Percentiles rank a stretch among this genome's conserved stretches.
Conservation (phyloP, 1,284 basidiomycete genomes). For the Marasmius sp. region DNA sequence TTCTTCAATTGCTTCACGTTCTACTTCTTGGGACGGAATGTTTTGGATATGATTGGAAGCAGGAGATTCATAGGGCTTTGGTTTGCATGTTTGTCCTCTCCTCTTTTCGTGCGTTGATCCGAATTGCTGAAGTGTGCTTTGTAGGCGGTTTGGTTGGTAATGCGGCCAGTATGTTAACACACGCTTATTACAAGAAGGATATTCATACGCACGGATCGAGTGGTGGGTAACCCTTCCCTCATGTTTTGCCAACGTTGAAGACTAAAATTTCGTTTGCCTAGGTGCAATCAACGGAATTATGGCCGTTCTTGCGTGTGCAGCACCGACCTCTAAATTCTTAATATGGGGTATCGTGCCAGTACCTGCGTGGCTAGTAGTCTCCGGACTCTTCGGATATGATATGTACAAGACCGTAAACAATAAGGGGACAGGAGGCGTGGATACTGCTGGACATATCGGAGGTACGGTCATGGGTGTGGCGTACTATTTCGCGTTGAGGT, state of each 20-base stretch:
- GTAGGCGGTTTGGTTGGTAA: constrained; percentile 67
- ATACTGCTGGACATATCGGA: constrained; percentile 80
- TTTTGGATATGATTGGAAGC: constrained; percentile 63
- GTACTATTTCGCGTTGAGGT: constrained; percentile 49
- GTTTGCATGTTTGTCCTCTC: constrained; percentile 55
- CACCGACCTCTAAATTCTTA: constrained; percentile 70
- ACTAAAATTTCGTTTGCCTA: constrained; percentile 24
- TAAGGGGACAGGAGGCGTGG: constrained; percentile 36
- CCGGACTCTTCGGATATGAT: constrained; percentile 77
- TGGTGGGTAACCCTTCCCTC: constrained; percentile 17
- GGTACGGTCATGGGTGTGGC: constrained; percentile 72
- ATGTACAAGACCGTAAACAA: constrained; percentile 50
- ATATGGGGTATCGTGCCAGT: constrained; percentile 83
- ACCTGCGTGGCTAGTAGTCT: constrained; percentile 79
- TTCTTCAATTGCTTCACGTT: constrained; percentile 79
- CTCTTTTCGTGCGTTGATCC: neutral
- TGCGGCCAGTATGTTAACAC: constrained; percentile 53
- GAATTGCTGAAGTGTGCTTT: neutral
- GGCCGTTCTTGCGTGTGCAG: constrained; percentile 69
- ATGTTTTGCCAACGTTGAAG: neutral
- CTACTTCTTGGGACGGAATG: constrained; percentile 75
- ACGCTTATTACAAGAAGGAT: neutral
- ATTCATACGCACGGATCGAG: neutral
- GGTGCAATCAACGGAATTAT: constrained; percentile 77
- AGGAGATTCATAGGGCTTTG: constrained; percentile 76